Evolutionary conservation across 1,139 yeast genomes (phyloP), one percentile per base, ranked within the genome.

Genomic region (Zygoascus hellenicus): DNA sequence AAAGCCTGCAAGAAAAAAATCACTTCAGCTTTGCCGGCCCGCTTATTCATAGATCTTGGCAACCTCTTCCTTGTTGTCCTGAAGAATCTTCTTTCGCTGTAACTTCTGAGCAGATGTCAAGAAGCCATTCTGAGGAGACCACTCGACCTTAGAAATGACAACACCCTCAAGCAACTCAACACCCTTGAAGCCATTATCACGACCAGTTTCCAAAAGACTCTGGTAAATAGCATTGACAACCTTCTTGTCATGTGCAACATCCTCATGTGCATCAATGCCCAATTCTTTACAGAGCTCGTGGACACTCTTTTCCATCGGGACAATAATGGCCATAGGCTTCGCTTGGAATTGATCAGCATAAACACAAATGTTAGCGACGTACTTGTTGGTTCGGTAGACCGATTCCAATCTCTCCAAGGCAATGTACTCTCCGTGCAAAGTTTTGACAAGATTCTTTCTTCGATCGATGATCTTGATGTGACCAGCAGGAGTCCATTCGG

Each of bases 81-180:
- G 80, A 62, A 88, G 72, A 64, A 94, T 94, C 75, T 85, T 86
- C 76, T 79, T 87, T 75, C 99, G 83, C 73, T 92, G 96, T 60
- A 94, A 77, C 70, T 94, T 94, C 71, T 92, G 97, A 29, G 98
- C 98, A 53, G 95, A 81, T 9, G 97, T 89, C 49, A 92, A 94
- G 57, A 74, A 85, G 1, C 97, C 97, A 63, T 83, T 87, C 68
- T 88, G 95, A 42, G 98, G 97, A 44, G 97, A 90, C 97, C 98
- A 94, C 71, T 94, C 99, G 44, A 83, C 90, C 57, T 85, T 92
- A 52, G 81, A 76, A 51, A 94, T 67, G 16, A 85, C 89, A 52
- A 85, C 75, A 57, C 92, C 95, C 57, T 80, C 80, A 53, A 94
- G 66, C 54, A 90, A 72, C 68, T 94, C 98, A 58, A 89, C 90